These are phyloP conservation scores for Sinapis alba DNA, from an alignment of 441 rosid species.

Conservation along the genomic window DNA sequence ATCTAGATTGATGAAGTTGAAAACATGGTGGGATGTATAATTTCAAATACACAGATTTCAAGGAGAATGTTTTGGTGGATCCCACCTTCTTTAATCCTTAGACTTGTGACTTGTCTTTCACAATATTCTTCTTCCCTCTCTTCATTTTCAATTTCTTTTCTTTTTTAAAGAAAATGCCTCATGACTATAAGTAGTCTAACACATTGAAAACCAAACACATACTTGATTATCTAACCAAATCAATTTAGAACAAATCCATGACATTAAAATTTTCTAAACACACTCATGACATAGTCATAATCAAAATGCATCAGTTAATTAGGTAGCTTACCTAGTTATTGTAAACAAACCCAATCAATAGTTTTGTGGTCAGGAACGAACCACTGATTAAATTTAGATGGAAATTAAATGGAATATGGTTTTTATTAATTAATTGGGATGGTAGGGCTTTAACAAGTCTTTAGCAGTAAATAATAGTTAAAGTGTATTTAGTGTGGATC, in stretches of 20 bases:
- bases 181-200: background rate
- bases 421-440: constrained; percentile 13
- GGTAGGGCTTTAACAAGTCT: constrained; percentile 36
- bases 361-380: constrained; percentile 18
- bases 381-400: background rate
- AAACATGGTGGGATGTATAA: constrained; percentile 39
- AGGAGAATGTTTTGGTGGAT: constrained; percentile 40
- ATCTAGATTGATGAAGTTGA: constrained; percentile 39
- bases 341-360: constrained; percentile 12
- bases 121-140: constrained; percentile 16
- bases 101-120: constrained; percentile 28
- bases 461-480: constrained; percentile 12
- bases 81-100: background rate
- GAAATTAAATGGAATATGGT: background rate
- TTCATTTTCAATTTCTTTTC: background rate
- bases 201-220: constrained; percentile 18
- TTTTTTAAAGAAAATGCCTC: background rate
- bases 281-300: background rate
- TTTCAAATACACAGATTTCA: constrained; percentile 38
- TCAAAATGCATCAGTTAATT: constrained; percentile 16
- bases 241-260: constrained; percentile 5
- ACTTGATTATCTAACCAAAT: constrained; percentile 4
- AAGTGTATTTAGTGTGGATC: constrained; percentile 36
- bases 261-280: constrained; percentile 26
- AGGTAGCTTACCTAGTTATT: constrained; percentile 12